Base-by-base conservation (phyloP, 2,329 filamentous ascomycete genomes). In the Emericellopsis atlantica region DNA sequence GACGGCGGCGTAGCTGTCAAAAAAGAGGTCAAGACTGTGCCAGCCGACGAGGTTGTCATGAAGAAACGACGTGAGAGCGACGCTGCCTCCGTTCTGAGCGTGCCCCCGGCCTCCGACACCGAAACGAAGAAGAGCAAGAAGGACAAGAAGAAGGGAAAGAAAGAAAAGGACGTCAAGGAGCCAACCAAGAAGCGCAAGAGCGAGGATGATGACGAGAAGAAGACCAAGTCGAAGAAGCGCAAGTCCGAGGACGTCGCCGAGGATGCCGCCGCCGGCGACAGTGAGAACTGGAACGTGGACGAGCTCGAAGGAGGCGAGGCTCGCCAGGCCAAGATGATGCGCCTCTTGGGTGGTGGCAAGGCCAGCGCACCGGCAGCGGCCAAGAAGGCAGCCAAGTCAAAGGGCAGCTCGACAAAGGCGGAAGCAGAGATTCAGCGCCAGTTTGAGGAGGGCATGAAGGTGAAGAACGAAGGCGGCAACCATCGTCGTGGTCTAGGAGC, bases 401-500 rank as follows among this genome's bases (percentile, higher is more conserved):
- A 58, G 50, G 49, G 55, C 7, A 52, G 57, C 46, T 62, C 54
- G 32, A 59, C 50, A 43, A 60, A 63, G 47, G 64, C 69, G 24
- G 66, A 74, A 46, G 61, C 63, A 23, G 71, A 76, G 36, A 65
- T 79, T 18, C 70, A 75, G 54, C 64, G 64, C 44, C 74, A 79
- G 49, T 79, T 72, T 45, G 66, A 75, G 45, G 58, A 59, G 9
- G 73, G 74, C 23, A 73, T 77, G 56, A 66, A 64, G 49, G 67
- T 69, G 60, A 78, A 77, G 59, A 62, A 67, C 24, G 72, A 73
- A 36, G 60, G 58, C 16, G 64, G 65, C 22, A 63, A 64, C 31
- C 66, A 69, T 51, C 65, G 64, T 44, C 67, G 62, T 37, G 74
- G 74, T 3, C 61, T 78, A 10, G 73, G 73, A 16, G 72, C 70